Conservation (phyloP, 2,329 filamentous ascomycete genomes). For the Ophiostoma montium region DNA sequence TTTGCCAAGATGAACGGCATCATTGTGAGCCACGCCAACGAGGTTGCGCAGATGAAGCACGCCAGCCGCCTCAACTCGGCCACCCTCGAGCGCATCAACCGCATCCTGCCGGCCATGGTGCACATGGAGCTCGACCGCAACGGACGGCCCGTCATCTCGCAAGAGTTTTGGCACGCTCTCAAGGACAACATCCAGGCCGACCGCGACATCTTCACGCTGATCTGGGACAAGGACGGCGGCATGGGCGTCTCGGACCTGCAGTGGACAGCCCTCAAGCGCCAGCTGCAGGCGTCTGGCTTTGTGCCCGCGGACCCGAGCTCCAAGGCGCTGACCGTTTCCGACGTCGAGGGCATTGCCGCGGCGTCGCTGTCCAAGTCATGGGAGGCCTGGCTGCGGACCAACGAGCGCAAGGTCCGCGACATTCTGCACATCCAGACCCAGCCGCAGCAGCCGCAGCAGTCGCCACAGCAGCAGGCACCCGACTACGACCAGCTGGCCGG, state of each 20-base stretch:
- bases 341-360: conserved; percentile 19
- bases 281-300: conserved; percentile 22
- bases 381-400: conserved; percentile 38
- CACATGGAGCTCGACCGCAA: conserved; percentile 37
- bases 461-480: neutral
- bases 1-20: conserved; percentile 15
- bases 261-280: conserved; percentile 31
- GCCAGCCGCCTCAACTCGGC: conserved; percentile 22
- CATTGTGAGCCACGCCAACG: conserved; percentile 13
- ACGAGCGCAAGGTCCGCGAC: conserved; percentile 27
- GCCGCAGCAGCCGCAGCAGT: neutral
- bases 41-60: conserved; percentile 18
- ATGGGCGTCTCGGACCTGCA: conserved; percentile 30
- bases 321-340: conserved; percentile 18
- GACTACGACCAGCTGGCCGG: conserved; percentile 3
- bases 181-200: conserved; percentile 38
- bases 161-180: conserved; percentile 53
- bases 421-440: conserved; percentile 11
- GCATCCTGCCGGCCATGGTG: conserved; percentile 40
- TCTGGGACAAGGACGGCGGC: conserved; percentile 25
- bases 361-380: conserved; percentile 27
- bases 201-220: conserved; percentile 31
- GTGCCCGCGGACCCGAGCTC: conserved; percentile 15
- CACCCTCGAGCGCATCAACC: conserved; percentile 29
- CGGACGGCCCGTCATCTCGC: conserved; percentile 39